These are phyloP conservation scores for California macrophylla DNA, from an alignment of 441 rosid genomes.

Conservation along the genomic window DNA sequence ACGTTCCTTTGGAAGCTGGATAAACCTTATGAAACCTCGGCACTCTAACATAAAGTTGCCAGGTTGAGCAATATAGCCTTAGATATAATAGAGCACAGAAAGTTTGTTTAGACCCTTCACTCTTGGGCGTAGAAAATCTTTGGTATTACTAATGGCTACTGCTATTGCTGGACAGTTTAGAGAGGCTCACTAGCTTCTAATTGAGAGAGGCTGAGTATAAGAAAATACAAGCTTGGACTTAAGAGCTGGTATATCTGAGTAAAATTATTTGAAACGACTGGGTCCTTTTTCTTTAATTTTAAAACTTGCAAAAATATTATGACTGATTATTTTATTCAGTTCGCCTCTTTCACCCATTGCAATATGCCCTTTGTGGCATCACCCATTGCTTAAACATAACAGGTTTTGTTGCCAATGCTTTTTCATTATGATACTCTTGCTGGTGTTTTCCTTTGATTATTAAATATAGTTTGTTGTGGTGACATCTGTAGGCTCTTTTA, in stretches of 20 bases:
- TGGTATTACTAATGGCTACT: background rate
- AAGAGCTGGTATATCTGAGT: background rate
- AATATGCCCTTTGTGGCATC: background rate
- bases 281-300: background rate
- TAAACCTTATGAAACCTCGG: background rate
- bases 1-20: background rate
- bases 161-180: background rate
- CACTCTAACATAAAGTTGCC: background rate
- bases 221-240: background rate
- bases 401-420: background rate
- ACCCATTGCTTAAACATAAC: background rate
- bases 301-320: background rate
- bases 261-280: background rate
- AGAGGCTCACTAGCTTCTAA: background rate
- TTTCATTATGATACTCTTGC: background rate
- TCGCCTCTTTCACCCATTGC: background rate
- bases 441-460: background rate
- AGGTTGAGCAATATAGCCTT: background rate
- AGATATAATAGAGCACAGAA: background rate
- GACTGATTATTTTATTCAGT: background rate
- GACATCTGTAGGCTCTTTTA: constrained; percentile 68
- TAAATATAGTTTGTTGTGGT: constrained; percentile 11
- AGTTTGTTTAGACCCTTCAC: background rate
- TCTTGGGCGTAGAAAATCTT: background rate
- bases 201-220: background rate